A percentile compares a stretch with the other conserved stretches of the same genome.
Evolutionary conservation across 257 asterid species (phyloP).

Genomic region (Scutellaria galericulata): DNA sequence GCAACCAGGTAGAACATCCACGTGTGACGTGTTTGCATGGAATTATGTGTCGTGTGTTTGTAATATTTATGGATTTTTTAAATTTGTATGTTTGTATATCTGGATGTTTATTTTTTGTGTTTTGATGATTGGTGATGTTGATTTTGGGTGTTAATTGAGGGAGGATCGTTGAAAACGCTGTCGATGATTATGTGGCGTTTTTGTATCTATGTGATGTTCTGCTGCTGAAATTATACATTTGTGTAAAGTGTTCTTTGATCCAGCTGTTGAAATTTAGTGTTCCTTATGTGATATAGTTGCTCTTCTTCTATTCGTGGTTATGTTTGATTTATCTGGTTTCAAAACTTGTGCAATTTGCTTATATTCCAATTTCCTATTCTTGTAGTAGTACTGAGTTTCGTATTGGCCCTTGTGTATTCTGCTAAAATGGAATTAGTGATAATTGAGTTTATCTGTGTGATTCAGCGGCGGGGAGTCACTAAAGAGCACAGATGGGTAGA

Average conservation of each 20-base stretch:
- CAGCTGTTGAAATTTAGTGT: constrained; percentile 9
- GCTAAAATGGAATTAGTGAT: constrained; percentile 6
- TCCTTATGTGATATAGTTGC: not conserved
- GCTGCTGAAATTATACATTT: not conserved
- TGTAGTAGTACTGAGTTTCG: no score
- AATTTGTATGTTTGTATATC: not conserved
- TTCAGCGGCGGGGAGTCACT: constrained; percentile 58
- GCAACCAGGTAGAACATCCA: constrained; percentile 51
- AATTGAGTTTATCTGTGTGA: constrained; percentile 33
- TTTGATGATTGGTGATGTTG: not conserved
- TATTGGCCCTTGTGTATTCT: not conserved
- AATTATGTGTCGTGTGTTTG: not conserved
- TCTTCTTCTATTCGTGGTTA: not conserved
- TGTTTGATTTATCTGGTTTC: not conserved
- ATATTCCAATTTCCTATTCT: not conserved
- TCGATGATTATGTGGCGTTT: constrained; percentile 22
- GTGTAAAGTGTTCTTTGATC: not conserved
- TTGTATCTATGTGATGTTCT: constrained; percentile 3
- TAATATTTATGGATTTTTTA: not conserved
- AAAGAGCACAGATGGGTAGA: constrained; percentile 57
- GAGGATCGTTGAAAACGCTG: not conserved
- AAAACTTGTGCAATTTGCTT: not conserved
- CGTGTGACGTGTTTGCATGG: constrained; percentile 4
- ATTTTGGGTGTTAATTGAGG: not conserved
- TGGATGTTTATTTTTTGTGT: not conserved